Percentiles rank a stretch among this genome's conserved stretches.
These are phyloP conservation scores for Ceratocystis destructans DNA, from an alignment of 2,329 filamentous ascomycete genomes.

Conservation along the genomic window DNA sequence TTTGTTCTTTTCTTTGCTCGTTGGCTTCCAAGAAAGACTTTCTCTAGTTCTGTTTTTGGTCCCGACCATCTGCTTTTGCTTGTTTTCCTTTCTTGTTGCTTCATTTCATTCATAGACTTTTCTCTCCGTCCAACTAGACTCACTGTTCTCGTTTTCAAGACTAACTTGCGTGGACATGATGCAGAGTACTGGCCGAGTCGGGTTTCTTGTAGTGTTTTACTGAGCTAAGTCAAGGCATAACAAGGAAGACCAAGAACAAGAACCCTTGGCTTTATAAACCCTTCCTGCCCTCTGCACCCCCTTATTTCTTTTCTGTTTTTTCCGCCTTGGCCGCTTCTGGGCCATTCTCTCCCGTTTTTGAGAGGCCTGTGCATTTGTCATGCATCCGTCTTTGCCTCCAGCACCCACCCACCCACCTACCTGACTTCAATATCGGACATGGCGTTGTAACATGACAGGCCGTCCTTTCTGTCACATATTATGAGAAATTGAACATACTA, in stretches of 20 bases:
- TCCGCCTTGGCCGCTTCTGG: neutral
- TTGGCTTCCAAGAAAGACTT: neutral
- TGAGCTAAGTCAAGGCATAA: too few relatives aligned
- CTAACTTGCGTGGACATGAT: constrained; percentile 8
- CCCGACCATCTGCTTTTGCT: neutral
- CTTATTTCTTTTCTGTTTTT: neutral
- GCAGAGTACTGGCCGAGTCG: constrained; percentile 16
- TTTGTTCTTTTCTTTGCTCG: constrained; percentile 1
- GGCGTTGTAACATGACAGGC: neutral
- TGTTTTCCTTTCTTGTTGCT: too few relatives aligned
- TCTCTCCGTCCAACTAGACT: constrained; percentile 6
- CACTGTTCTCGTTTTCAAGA: constrained; percentile 10
- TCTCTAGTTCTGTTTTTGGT: constrained; percentile 4
- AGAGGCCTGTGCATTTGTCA: neutral
- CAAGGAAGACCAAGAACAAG: neutral
- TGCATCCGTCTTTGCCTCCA: neutral
- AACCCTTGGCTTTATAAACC: neutral
- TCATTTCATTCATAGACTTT: constrained; percentile 1
- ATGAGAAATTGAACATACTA: neutral
- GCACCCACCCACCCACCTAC: neutral
- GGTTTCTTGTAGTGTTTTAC: constrained; percentile 15
- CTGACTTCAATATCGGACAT: neutral
- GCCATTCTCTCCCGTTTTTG: neutral
- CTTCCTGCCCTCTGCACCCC: constrained; percentile 17
- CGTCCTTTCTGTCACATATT: neutral